Base-by-base conservation (phyloP, 495 filamentous ascomycete species). In the Annulohypoxylon bovei region DNA sequence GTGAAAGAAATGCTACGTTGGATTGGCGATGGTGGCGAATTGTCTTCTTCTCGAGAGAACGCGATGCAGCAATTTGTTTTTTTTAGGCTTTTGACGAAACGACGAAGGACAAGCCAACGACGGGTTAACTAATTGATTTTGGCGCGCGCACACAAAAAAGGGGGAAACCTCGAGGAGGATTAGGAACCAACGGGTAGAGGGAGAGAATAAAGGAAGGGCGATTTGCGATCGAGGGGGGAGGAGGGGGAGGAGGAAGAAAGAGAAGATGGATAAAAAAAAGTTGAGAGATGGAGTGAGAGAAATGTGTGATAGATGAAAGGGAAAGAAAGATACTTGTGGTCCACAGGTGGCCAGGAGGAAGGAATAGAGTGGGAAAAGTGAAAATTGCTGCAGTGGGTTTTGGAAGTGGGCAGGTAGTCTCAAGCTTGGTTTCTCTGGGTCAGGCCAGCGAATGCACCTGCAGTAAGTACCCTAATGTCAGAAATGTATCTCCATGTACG, bases 191-290 rank as follows among this genome's bases (percentile, higher is more conserved):
- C 70, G 59, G 69, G 63, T 64, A 75, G 70, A 72, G 76, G 68
- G 71, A 75, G 67, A 68, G 67, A 77, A 81, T 72, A 80, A 79
- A 81, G 77, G 79, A 82, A 80, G 77, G 77, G 77, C 75, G 74
- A 79, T 76, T 70, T 78, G 75, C 59, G 62, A 60, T 67, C 69
- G 76, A 49, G 73, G 74, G 68, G 74, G 67, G 76, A 66, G 62
- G 62, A 69, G 64, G 70, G 65, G 63, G 53, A 65, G 65, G 73
- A 72, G 67, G 71, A 77, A 71, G 76, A 75, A 74, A 73, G 67
- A 76, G 69, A 70, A 74, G 67, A 77, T 74, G 71, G 69, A 73
- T 65, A 71, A 76, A 76, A 49, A 76, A 76, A 77, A 69, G 69
- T 65, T 65, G 63, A 68, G 60, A 44, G 56, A 44, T 52, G 52